Evolutionary conservation across 2,329 filamentous ascomycete species (phyloP).

Genomic region (Claviceps monticola): DNA sequence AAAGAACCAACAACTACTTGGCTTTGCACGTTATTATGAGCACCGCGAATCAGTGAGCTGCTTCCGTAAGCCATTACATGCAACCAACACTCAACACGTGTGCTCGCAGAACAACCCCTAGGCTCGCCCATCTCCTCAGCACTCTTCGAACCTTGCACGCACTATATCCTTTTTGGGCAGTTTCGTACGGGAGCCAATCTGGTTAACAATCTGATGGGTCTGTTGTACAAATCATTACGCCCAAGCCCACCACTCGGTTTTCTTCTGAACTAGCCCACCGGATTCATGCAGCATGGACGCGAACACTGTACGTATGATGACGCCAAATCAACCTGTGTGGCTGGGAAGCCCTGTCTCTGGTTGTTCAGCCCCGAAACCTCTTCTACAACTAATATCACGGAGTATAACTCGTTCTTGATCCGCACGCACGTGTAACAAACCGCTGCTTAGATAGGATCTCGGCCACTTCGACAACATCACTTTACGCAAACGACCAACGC

Average conservation of each 20-base stretch:
- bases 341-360: not conserved
- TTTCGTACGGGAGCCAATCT: conserved; percentile 1
- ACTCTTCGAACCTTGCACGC: too few species aligned
- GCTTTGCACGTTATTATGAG: too few species aligned
- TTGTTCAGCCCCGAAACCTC: not conserved
- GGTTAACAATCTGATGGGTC: not conserved
- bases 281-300: not conserved
- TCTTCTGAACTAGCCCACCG: not conserved
- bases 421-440: conserved; percentile 4
- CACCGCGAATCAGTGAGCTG: not conserved
- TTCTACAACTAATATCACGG: not conserved
- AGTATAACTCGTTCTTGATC: not conserved
- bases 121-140: too few species aligned
- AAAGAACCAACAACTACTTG: too few species aligned
- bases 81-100: not conserved
- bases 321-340: not conserved
- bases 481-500: not conserved
- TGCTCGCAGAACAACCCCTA: not conserved
- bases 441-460: conserved; percentile 1
- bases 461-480: not conserved
- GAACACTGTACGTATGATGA: not conserved
- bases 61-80: not conserved
- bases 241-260: conserved; percentile 2
- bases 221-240: not conserved
- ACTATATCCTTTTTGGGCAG: not conserved